Percentiles rank a stretch among this genome's conserved stretches.
phyloP scores from a whole-genome alignment of 1,284 basidiomycete genomes.

The Moesziomyces antarcticus region DNA sequence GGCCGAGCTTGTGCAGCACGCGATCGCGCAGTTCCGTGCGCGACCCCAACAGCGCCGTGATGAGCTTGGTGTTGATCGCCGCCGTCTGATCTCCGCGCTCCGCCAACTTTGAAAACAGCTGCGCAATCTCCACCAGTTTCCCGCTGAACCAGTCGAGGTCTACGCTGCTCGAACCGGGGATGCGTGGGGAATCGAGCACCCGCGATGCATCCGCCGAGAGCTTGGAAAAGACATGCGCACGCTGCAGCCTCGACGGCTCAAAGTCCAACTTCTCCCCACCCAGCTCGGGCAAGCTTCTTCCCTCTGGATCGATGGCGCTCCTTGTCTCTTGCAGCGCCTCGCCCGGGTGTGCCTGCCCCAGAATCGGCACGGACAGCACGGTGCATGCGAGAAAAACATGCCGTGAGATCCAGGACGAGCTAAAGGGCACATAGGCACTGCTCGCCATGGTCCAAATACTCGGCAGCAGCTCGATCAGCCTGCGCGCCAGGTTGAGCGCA shows the following conservation, averaged over 20 bases:
- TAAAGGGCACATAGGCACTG: slow-evolving; percentile 22
- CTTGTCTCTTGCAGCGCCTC: not conserved
- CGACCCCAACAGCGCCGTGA: slow-evolving; percentile 24
- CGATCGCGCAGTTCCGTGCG: slow-evolving; percentile 24
- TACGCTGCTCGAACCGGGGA: slow-evolving; percentile 6
- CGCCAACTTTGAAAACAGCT: slow-evolving; percentile 21
- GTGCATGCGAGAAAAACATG: slow-evolving; percentile 37
- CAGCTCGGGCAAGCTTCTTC: not conserved
- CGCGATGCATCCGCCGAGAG: slow-evolving; percentile 6
- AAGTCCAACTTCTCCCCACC: slow-evolving; percentile 9
- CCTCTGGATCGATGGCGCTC: no score
- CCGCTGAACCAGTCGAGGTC: slow-evolving; percentile 34
- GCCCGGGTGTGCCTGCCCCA: slow-evolving; percentile 4
- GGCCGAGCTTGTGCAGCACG: slow-evolving; percentile 19
- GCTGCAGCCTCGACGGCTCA: slow-evolving; percentile 15
- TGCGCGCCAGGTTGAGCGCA: slow-evolving; percentile 31
- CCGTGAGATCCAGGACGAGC: slow-evolving; percentile 27
- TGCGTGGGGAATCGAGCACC: not conserved
- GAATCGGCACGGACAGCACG: slow-evolving; percentile 23
- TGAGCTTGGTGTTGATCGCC: slow-evolving; percentile 22
- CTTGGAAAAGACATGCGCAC: slow-evolving; percentile 7
- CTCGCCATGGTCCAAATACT: slow-evolving; percentile 36
- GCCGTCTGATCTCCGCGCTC: slow-evolving; percentile 27
- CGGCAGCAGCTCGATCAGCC: slow-evolving; percentile 28
- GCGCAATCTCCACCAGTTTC: slow-evolving; percentile 26